Evolutionary conservation across 306 rosid genomes (phyloP).

Genomic region (Rosa multiflora): DNA sequence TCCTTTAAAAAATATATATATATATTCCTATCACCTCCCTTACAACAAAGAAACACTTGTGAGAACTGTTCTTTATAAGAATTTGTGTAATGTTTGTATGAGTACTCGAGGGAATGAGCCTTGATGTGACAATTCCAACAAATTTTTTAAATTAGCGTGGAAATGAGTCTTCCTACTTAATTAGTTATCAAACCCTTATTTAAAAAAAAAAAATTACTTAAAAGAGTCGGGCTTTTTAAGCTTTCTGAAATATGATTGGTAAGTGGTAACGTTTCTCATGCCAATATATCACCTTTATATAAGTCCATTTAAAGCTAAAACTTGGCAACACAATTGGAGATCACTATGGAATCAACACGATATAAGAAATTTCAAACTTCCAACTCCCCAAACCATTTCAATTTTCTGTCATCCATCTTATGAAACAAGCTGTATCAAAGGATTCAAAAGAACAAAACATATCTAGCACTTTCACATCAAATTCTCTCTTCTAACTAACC

Average conservation of each 20-base stretch:
- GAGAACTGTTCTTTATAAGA: too few relatives aligned
- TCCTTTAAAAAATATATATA: too few relatives aligned
- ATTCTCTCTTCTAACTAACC: conserved; percentile 24
- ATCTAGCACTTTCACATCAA: conserved; percentile 15
- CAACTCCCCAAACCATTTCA: background rate
- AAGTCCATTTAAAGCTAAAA: background rate
- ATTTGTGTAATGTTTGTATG: too few relatives aligned
- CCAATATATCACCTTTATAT: background rate
- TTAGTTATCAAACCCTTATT: too few relatives aligned
- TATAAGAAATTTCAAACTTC: background rate
- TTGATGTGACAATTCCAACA: too few relatives aligned
- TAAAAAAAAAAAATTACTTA: too few relatives aligned
- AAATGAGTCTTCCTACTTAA: too few relatives aligned
- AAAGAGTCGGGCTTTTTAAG: too few relatives aligned
- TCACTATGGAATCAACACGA: background rate
- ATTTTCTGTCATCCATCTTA: conserved; percentile 33
- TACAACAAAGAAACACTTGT: too few relatives aligned
- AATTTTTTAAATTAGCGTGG: too few relatives aligned
- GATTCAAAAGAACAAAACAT: conserved; percentile 13
- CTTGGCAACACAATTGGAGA: background rate
- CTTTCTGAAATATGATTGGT: background rate
- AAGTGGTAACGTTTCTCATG: background rate
- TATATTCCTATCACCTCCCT: too few relatives aligned
- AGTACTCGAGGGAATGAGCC: too few relatives aligned
- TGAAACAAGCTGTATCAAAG: conserved; percentile 36